These are phyloP conservation scores for Lotus japonicus DNA, from an alignment of 306 rosid genomes.

Conservation along the genomic window DNA sequence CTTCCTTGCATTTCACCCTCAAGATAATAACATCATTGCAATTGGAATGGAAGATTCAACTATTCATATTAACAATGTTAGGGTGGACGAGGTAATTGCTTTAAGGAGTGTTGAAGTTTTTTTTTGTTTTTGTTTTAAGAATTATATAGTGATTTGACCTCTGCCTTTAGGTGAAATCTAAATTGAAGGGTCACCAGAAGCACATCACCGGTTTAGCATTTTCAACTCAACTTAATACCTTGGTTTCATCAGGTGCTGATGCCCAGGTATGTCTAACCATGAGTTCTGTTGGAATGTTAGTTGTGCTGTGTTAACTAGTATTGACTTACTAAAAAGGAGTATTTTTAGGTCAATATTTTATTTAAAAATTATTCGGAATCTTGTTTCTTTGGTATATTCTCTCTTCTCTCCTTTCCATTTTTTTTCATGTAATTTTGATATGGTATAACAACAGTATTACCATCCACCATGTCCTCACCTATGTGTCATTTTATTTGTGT, in stretches of 20 bases:
- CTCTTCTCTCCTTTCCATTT: no score
- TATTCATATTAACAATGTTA: constrained; percentile 54
- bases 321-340: neutral
- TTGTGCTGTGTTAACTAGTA: neutral
- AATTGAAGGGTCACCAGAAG: constrained; percentile 63
- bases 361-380: no score
- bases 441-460: no score
- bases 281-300: neutral
- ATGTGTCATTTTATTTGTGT: no score
- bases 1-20: constrained; percentile 57
- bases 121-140: constrained; percentile 6
- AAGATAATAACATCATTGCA: constrained; percentile 67
- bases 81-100: constrained; percentile 50
- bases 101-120: neutral
- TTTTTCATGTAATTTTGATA: no score
- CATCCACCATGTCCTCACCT: no score
- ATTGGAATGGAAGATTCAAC: constrained; percentile 70
- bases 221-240: constrained; percentile 43
- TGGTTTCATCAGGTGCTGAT: constrained; percentile 67
- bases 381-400: no score
- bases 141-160: neutral
- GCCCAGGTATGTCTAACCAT: constrained; percentile 48
- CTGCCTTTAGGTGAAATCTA: constrained; percentile 36
- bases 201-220: constrained; percentile 62
- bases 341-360: neutral